Conservation (phyloP, 352 stramenopile genomes). For the Globisporangium spinosum region DNA sequence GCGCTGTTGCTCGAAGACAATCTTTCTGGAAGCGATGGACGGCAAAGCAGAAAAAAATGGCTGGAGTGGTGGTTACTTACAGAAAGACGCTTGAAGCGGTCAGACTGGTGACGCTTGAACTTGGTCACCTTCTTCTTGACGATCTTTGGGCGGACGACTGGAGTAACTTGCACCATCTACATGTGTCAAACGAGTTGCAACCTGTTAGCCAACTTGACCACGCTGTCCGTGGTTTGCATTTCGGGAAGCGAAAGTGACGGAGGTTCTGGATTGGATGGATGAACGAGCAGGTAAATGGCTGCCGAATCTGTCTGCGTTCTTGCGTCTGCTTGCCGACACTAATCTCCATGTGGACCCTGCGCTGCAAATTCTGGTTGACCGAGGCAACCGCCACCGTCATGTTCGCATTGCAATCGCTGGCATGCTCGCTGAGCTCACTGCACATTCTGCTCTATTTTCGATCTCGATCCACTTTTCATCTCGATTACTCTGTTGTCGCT, state of each 20-base stretch:
- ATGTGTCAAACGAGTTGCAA: slow-evolving; percentile 10
- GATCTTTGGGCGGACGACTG: slow-evolving; percentile 89
- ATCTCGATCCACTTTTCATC: slow-evolving; percentile 8
- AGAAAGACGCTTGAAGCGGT: slow-evolving; percentile 97
- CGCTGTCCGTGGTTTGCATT: neutral
- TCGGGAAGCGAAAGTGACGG: neutral
- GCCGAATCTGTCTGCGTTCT: neutral
- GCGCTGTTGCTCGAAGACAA: neutral
- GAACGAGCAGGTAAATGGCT: neutral
- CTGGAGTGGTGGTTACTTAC: slow-evolving; percentile 43
- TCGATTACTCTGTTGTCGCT: neutral
- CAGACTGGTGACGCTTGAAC: slow-evolving; percentile 98
- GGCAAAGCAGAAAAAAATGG: neutral
- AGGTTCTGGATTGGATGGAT: neutral
- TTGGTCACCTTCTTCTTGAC: slow-evolving; percentile 99
- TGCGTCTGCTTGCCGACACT: neutral
- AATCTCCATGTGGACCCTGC: neutral
- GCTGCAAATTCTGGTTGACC: neutral
- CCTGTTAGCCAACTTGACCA: neutral
- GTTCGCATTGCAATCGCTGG: neutral
- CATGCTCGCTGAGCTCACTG: neutral
- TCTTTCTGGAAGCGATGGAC: neutral
- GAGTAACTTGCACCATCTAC: slow-evolving; percentile 91
- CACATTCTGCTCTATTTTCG: neutral
- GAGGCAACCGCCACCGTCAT: neutral